A percentile compares a stretch with the other conserved stretches of the same genome.
Evolutionary conservation across 1,139 yeast genomes (phyloP).

Genomic region (Diutina sp.): DNA sequence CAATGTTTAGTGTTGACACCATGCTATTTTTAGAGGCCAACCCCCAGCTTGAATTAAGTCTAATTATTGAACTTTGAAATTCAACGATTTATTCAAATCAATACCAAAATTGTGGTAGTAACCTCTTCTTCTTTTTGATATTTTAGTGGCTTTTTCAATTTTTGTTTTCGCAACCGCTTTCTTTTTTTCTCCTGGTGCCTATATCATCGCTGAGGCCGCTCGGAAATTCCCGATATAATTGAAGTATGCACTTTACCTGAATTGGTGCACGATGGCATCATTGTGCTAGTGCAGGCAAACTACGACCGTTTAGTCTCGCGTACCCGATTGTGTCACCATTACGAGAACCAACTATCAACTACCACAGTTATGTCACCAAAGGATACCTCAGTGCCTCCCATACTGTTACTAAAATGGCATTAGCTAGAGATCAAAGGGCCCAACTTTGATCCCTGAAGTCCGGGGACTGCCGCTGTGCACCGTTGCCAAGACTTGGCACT

Average conservation of each 20-base stretch:
- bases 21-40: neutral
- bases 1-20: neutral
- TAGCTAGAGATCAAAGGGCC: too few relatives aligned
- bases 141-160: too few relatives aligned
- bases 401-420: too few relatives aligned
- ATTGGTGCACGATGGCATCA: neutral
- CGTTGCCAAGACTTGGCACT: neutral
- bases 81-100: too few relatives aligned
- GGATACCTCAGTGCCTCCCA: too few relatives aligned
- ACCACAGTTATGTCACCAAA: too few relatives aligned
- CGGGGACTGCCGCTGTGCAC: neutral
- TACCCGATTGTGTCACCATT: neutral
- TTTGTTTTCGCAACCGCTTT: too few relatives aligned
- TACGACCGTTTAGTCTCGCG: neutral
- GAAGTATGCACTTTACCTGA: neutral
- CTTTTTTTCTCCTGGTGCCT: neutral
- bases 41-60: too few relatives aligned
- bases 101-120: too few relatives aligned
- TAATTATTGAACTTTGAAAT: too few relatives aligned
- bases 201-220: neutral
- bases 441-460: too few relatives aligned
- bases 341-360: neutral
- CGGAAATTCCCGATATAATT: neutral
- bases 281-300: neutral
- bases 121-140: too few relatives aligned